phyloP scores from a whole-genome alignment of 2,329 filamentous ascomycete species.

The Myriangium duriaei region DNA sequence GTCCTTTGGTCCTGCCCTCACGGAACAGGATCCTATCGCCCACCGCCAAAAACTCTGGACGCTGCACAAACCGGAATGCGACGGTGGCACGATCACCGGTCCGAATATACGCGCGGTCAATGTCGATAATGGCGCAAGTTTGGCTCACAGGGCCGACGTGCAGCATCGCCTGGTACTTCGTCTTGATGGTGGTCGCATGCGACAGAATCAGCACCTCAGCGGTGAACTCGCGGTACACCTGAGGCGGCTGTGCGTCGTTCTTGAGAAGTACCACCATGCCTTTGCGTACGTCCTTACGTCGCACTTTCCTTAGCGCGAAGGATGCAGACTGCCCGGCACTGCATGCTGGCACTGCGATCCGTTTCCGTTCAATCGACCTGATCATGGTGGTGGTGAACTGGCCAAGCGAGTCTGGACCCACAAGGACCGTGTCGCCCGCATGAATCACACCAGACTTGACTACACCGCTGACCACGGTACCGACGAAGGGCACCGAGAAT shows the following conservation, averaged over 20 bases:
- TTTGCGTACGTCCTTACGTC: constrained; percentile 86
- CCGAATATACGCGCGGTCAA: constrained; percentile 88
- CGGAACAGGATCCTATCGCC: constrained; percentile 87
- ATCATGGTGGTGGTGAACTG: constrained; percentile 81
- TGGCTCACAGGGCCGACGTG: constrained; percentile 92
- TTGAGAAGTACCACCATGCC: constrained; percentile 95
- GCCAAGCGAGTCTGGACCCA: constrained; percentile 82
- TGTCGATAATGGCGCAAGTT: constrained; percentile 93
- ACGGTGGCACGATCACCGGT: constrained; percentile 91
- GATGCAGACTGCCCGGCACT: constrained; percentile 86
- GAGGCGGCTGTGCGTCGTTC: constrained; percentile 44
- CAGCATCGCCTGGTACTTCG: constrained; percentile 94
- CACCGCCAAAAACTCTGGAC: constrained; percentile 80
- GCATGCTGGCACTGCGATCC: constrained; percentile 75
- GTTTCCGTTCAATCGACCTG: constrained; percentile 86
- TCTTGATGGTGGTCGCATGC: constrained; percentile 93
- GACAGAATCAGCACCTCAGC: constrained; percentile 83
- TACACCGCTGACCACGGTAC: constrained; percentile 90
- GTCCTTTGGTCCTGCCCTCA: constrained; percentile 85
- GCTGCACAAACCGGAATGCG: constrained; percentile 86
- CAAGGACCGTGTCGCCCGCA: constrained; percentile 74
- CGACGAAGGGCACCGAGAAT: constrained; percentile 93
- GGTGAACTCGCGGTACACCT: constrained; percentile 40
- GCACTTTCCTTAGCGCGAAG: constrained; percentile 77
- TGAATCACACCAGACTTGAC: constrained; percentile 76